phyloP scores from a whole-genome alignment of 139 green algal genomes.

The Raphidocelis subcapitata region DNA sequence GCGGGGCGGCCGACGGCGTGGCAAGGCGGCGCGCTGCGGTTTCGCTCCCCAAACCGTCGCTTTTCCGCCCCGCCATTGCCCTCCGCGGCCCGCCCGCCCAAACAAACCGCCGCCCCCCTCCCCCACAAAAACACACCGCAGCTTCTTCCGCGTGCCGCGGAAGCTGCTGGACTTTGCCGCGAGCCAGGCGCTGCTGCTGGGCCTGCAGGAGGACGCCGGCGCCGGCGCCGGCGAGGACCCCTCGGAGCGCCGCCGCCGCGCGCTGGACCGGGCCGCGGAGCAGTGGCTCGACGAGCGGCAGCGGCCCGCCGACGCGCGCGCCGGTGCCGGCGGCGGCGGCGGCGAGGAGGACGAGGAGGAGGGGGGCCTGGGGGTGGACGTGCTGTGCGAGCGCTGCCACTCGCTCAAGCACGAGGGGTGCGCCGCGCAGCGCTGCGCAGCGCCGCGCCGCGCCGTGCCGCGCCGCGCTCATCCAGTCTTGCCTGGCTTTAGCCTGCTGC shows the following conservation, averaged over 20 bases:
- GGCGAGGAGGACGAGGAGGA: slow-evolving; percentile 15
- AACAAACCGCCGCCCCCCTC: too few species aligned
- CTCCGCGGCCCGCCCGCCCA: background rate
- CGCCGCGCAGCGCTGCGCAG: background rate
- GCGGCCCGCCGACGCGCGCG: slow-evolving; percentile 3
- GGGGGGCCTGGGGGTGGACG: slow-evolving; percentile 2
- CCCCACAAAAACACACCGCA: background rate
- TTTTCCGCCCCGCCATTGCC: background rate
- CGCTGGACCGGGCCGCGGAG: slow-evolving; percentile 21
- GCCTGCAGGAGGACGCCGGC: background rate
- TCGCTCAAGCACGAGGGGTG: slow-evolving; percentile 82
- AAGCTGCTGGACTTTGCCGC: slow-evolving; percentile 20
- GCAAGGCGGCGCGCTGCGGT: background rate
- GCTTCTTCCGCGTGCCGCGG: slow-evolving; percentile 22
- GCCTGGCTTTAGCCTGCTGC: background rate
- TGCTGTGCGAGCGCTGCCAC: slow-evolving; percentile 91
- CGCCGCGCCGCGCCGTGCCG: background rate
- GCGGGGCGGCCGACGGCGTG: background rate
- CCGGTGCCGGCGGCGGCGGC: background rate
- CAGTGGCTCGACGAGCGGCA: slow-evolving; percentile 32
- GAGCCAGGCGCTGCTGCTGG: slow-evolving; percentile 7
- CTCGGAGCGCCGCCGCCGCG: slow-evolving; percentile 15
- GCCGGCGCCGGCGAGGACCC: background rate
- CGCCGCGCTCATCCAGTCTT: background rate
- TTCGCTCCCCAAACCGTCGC: background rate